Evolutionary conservation across 1,284 basidiomycete genomes (phyloP), one percentile per base, ranked within the genome.

Genomic region (Neonothopanus nambi): DNA sequence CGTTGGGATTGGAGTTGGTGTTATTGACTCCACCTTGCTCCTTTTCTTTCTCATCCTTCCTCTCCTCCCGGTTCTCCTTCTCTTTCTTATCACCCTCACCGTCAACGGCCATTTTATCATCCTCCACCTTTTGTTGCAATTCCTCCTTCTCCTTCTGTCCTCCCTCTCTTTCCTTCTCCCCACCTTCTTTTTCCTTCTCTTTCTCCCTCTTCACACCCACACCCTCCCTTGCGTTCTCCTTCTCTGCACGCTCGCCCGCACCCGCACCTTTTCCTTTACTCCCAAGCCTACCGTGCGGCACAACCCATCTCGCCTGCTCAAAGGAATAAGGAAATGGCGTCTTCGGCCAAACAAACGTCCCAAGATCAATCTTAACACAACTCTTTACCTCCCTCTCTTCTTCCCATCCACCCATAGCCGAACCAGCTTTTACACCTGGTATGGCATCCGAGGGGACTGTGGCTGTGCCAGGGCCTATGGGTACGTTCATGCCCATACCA

Each of bases 311-410:
- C 17, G 40, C 51, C 20, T 52, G 52, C 23, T 63, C 57, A 71
- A 82, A 70, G 69, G 75, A 64, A 71, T 75, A 78, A 33, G 81
- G 78, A 61, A 83, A 83, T 33, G 80, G 76, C 41, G 78, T 68
- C 48, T 71, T 63, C 15, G 80, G 78, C 65, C 75, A 72, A 66
- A 84, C 87, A 50, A 84, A 81, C 17, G 85, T 84, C 44, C 90
- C 90, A 39, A 91, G 70, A 57, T 84, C 67, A 24, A 81, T 68
- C 26, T 67, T 65, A 23, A 70, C 66, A 37, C 67, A 65, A 20
- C 70, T 67, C 61, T 67, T 68, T 39, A 69, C 66, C 48, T 74
- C 70, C 20, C 60, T 45, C 38, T 36, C 37, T 35, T 37, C 2
- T 39, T 20, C 21, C 26, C 24, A 8, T 45, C 36, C n/a, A n/a